A percentile compares a stretch with the other conserved stretches of the same genome.
Conservation (phyloP, 371 early-diverging fungal genomes). For the Entomophthora muscae region DNA sequence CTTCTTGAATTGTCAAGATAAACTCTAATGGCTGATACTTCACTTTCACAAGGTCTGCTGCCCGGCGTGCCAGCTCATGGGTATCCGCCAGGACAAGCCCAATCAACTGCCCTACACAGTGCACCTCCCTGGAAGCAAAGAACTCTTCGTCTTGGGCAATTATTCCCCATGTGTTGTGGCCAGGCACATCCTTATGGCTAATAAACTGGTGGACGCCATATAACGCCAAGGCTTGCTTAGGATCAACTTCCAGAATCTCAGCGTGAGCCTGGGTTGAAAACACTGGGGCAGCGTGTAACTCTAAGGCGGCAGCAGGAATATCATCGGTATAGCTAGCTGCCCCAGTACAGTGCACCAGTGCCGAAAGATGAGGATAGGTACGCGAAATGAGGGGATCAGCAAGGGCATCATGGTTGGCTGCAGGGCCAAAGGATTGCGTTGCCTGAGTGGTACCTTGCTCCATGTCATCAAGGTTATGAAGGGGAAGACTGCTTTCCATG, state of each 20-base stretch:
- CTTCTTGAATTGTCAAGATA: slow-evolving; percentile 47
- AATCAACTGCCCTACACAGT: slow-evolving; percentile 43
- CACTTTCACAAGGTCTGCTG: slow-evolving; percentile 39
- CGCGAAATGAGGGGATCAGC: neutral
- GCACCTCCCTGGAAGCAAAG: slow-evolving; percentile 38
- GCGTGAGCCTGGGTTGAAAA: slow-evolving; percentile 41
- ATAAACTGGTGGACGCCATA: slow-evolving; percentile 43
- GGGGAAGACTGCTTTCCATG: slow-evolving; percentile 5
- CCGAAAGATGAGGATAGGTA: slow-evolving; percentile 29
- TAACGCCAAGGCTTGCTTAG: slow-evolving; percentile 27
- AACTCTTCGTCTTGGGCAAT: slow-evolving; percentile 43
- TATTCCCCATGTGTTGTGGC: slow-evolving; percentile 27
- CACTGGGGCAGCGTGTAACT: slow-evolving; percentile 41
- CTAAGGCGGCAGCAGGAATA: slow-evolving; percentile 36
- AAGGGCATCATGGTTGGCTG: neutral
- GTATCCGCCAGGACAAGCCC: slow-evolving; percentile 49
- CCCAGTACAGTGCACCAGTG: slow-evolving; percentile 65
- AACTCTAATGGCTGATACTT: slow-evolving; percentile 39
- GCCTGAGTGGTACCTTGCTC: neutral
- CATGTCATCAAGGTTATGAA: neutral
- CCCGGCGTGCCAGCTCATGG: slow-evolving; percentile 34
- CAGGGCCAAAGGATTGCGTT: neutral
- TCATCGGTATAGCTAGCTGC: slow-evolving; percentile 61
- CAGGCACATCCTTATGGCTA: slow-evolving; percentile 40
- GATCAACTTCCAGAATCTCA: slow-evolving; percentile 32